These are phyloP conservation scores for Pontederia crassipes DNA, from an alignment of 176 grass and related monocot genomes.

Conservation along the genomic window DNA sequence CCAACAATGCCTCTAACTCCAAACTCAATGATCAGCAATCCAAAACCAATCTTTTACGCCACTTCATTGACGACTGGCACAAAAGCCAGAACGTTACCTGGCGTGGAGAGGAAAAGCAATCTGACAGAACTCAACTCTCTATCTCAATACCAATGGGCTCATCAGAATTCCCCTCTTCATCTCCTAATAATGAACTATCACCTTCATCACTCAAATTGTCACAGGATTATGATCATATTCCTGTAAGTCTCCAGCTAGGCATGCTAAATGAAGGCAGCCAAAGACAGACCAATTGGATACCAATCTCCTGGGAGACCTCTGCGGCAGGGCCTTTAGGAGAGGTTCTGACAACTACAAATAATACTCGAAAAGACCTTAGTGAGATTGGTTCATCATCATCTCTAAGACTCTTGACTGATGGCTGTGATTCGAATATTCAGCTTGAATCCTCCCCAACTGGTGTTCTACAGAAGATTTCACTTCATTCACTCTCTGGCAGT, in stretches of 20 bases:
- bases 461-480: conserved; percentile 74
- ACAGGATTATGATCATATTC: conserved; percentile 29
- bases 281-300: conserved; percentile 14
- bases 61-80: conserved; percentile 46
- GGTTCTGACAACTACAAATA: conserved; percentile 18
- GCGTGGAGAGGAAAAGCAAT: conserved; percentile 13
- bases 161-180: conserved; percentile 32
- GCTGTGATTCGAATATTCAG: not conserved
- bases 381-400: conserved; percentile 1
- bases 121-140: conserved; percentile 25
- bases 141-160: conserved; percentile 35
- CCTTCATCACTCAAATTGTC: conserved; percentile 34
- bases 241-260: conserved; percentile 4
- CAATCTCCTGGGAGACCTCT: conserved; percentile 21
- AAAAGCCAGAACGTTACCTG: conserved; percentile 5
- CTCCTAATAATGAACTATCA: conserved; percentile 22
- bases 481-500: conserved; percentile 69
- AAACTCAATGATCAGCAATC: not conserved
- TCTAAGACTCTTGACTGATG: conserved; percentile 9
- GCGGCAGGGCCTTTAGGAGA: conserved; percentile 22
- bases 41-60: conserved; percentile 45
- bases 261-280: conserved; percentile 15
- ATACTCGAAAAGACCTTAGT: not conserved
- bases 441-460: conserved; percentile 23
- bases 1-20: not conserved